A percentile compares a stretch with the other conserved stretches of the same genome.
Conservation (phyloP, 108 stramenopile genomes). For the Fragilaria crotonensis region DNA sequence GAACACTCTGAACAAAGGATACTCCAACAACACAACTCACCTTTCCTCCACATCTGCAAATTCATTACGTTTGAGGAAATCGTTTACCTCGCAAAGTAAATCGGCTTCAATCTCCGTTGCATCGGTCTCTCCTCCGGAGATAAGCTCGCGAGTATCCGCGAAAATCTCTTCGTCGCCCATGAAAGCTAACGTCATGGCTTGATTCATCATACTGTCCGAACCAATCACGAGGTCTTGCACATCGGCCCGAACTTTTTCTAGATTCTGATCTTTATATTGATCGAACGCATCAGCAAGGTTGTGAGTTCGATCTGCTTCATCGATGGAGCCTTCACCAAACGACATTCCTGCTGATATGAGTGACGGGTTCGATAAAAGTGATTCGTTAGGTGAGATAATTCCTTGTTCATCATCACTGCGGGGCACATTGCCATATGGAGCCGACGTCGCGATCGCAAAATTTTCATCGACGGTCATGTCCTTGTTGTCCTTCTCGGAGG, state of each 20-base stretch:
- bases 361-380: conserved; percentile 40
- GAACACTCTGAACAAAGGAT: no score
- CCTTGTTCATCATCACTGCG: conserved; percentile 1
- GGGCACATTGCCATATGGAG: neutral
- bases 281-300: conserved; percentile 75
- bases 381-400: conserved; percentile 43
- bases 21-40: no score
- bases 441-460: neutral
- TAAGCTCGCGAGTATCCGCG: conserved; percentile 16
- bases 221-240: conserved; percentile 53
- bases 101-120: conserved; percentile 65
- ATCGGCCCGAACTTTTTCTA: conserved; percentile 62
- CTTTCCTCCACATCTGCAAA: conserved; percentile 37
- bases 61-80: conserved; percentile 70
- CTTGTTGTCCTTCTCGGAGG: neutral
- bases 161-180: conserved; percentile 57
- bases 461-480: neutral
- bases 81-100: conserved; percentile 56
- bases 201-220: conserved; percentile 77
- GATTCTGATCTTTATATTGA: conserved; percentile 67
- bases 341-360: conserved; percentile 41
- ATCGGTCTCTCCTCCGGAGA: conserved; percentile 35
- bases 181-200: conserved; percentile 67
- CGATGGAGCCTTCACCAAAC: conserved; percentile 37
- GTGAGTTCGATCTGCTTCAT: conserved; percentile 44